A percentile compares a stretch with the other conserved stretches of the same genome.
These are phyloP conservation scores for Calocera cornea DNA, from an alignment of 768 basidiomycete species.

Conservation along the genomic window DNA sequence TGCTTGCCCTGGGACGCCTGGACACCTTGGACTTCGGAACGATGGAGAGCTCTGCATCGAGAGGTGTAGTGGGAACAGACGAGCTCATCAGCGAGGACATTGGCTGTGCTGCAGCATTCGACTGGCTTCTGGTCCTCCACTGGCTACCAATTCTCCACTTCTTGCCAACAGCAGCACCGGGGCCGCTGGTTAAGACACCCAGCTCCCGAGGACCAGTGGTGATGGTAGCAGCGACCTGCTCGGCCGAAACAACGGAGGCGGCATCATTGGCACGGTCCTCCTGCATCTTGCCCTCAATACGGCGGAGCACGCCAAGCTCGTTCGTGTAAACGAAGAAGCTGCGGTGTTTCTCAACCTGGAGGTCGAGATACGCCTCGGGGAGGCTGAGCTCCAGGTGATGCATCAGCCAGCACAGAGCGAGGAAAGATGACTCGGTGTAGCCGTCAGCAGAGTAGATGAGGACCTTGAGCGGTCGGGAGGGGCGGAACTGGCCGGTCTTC, in stretches of 20 bases:
- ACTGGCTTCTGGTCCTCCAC: conserved; percentile 4
- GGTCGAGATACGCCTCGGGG: conserved; percentile 83
- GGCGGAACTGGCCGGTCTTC: neutral
- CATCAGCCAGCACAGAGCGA: conserved; percentile 82
- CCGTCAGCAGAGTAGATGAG: conserved; percentile 75
- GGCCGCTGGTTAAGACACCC: neutral
- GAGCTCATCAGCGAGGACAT: neutral
- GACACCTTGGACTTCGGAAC: neutral
- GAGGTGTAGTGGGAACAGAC: neutral
- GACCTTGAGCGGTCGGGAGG: conserved; percentile 29
- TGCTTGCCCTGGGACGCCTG: conserved; percentile 52
- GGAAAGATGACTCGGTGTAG: conserved; percentile 83
- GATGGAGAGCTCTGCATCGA: neutral
- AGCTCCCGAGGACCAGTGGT: neutral
- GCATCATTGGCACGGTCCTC: conserved; percentile 7
- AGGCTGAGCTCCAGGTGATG: conserved; percentile 33
- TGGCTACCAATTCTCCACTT: neutral
- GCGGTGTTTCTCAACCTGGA: conserved; percentile 60
- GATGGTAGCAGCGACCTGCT: neutral
- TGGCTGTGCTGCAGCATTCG: neutral
- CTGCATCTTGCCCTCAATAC: conserved; percentile 44
- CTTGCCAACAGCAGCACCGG: neutral
- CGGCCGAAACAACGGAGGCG: neutral
- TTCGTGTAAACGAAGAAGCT: conserved; percentile 85
- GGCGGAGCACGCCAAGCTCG: conserved; percentile 59